Evolutionary conservation across 495 filamentous ascomycete genomes (phyloP), one percentile per base, ranked within the genome.

Genomic region (Jackrogersella minutella): DNA sequence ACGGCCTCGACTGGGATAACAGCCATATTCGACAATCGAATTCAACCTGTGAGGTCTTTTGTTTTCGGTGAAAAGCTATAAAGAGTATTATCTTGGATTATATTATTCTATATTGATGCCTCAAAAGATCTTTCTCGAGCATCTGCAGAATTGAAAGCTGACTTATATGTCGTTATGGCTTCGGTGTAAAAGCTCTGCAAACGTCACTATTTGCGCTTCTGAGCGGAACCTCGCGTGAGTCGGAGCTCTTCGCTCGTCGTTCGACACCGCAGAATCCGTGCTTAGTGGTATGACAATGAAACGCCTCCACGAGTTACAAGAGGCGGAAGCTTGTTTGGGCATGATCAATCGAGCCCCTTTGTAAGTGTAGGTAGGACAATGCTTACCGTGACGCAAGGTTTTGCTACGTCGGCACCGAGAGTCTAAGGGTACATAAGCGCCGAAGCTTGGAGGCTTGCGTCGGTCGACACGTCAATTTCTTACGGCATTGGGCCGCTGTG

Each of bases 1-100:
- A 80, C 70, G 24, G 72, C 64, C 28, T 76, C 67, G 9, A 72
- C 26, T 19, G 70, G 34, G 19, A 74, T 31, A 6, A 54, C 50
- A 49, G 69, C 40, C 37, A 59, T 72, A 7, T 22, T 51, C 52
- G 37, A 57, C 44, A 14, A 24, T 56, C 9, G 30, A 3, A 21
- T 22, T 7, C 16, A 31, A 16, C 22, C 4, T 44, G 8, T 11
- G 24, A 28, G 0, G 24, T 30, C 19, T 28, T 19, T 44, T 1
- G 19, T 11, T 43, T 19, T 19, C 10, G 4, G 41, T n/a, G 41
- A n/a, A n/a, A n/a, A n/a, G 21, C 11, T n/a, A 24, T 22, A 44
- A 24, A 22, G 16, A 44, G 19, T 11, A 11, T 13, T 44, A 2
- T 9, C n/a, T n/a, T n/a, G n/a, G n/a, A n/a, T n/a, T n/a, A n/a